Conservation (phyloP, 306 rosid genomes). For the Begonia fuchsioides region DNA sequence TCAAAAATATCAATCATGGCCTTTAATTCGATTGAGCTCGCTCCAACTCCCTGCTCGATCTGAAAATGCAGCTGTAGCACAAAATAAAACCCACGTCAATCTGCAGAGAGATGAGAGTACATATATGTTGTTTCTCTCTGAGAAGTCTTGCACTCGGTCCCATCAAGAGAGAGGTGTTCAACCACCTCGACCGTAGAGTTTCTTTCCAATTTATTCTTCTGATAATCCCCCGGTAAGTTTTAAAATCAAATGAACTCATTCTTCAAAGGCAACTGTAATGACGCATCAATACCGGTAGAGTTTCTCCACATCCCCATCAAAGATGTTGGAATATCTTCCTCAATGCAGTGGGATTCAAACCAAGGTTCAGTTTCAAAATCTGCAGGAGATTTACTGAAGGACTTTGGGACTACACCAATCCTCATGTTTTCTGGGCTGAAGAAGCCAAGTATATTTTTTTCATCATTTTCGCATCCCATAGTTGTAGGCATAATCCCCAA, state of each 20-base stretch:
- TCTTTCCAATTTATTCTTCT: conserved; percentile 59
- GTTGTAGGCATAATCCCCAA: conserved; percentile 65
- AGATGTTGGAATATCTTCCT: conserved; percentile 55
- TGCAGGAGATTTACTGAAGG: conserved; percentile 34
- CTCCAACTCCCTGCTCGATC: conserved; percentile 62
- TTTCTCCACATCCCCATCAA: conserved; percentile 68
- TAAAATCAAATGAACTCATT: conserved; percentile 90
- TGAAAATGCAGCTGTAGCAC: conserved; percentile 82
- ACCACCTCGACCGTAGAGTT: conserved; percentile 88
- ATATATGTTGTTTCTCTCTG: too few species aligned
- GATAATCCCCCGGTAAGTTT: conserved; percentile 36
- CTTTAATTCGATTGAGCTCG: conserved; percentile 45
- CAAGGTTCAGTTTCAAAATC: conserved; percentile 68
- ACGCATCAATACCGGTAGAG: conserved; percentile 59
- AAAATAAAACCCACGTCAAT: conserved; percentile 2
- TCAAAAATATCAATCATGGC: conserved; percentile 75
- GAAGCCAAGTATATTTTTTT: conserved; percentile 56
- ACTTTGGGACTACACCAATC: conserved; percentile 64
- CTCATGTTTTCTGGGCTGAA: conserved; percentile 91
- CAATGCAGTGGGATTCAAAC: conserved; percentile 72
- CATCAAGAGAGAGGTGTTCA: conserved; percentile 6
- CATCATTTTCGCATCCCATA: conserved; percentile 68
- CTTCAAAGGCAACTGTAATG: conserved; percentile 73
- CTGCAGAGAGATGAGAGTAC: too few species aligned
- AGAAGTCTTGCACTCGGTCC: conserved; percentile 1